phyloP scores from a whole-genome alignment of 495 filamentous ascomycete genomes.

The Barbatosphaeria neglecta region DNA sequence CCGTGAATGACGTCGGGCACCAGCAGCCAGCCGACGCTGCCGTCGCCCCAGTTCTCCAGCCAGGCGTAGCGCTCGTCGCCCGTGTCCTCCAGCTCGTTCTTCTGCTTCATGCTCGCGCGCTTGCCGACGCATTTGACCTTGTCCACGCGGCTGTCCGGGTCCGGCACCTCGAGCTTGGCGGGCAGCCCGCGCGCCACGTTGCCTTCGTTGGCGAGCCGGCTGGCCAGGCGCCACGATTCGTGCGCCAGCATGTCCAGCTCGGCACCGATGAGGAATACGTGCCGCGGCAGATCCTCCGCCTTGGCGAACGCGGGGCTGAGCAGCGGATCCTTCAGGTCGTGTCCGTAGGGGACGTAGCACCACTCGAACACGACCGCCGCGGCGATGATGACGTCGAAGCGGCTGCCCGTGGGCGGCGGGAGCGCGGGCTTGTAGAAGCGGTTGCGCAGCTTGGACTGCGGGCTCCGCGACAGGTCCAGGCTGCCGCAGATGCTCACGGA shows the following conservation, averaged over 20 bases:
- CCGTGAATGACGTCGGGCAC: slow-evolving; percentile 23
- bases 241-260: slow-evolving; percentile 33
- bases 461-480: slow-evolving; percentile 12
- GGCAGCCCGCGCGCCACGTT: slow-evolving; percentile 7
- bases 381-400: slow-evolving; percentile 9
- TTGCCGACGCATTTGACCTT: slow-evolving; percentile 4
- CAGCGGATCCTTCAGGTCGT: slow-evolving; percentile 15
- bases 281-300: slow-evolving; percentile 15
- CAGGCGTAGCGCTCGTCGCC: slow-evolving; percentile 23
- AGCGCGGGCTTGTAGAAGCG: slow-evolving; percentile 19
- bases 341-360: slow-evolving; percentile 17
- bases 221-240: slow-evolving; percentile 20
- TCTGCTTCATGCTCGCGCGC: slow-evolving; percentile 2
- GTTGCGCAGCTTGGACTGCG: slow-evolving; percentile 12
- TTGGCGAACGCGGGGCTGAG: slow-evolving; percentile 15
- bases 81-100: slow-evolving; percentile 5
- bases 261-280: slow-evolving; percentile 36
- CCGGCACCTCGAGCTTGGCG: slow-evolving; percentile 6
- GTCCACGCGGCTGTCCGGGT: slow-evolving; percentile 5
- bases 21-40: slow-evolving; percentile 21
- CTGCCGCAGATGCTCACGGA: slow-evolving; percentile 15
- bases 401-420: slow-evolving; percentile 2
- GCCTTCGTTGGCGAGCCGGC: slow-evolving; percentile 10
- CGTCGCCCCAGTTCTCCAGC: slow-evolving; percentile 12
- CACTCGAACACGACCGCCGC: slow-evolving; percentile 13